Evolutionary conservation across 257 asterid genomes (phyloP).

Genomic region (Anisodus tanguticus): DNA sequence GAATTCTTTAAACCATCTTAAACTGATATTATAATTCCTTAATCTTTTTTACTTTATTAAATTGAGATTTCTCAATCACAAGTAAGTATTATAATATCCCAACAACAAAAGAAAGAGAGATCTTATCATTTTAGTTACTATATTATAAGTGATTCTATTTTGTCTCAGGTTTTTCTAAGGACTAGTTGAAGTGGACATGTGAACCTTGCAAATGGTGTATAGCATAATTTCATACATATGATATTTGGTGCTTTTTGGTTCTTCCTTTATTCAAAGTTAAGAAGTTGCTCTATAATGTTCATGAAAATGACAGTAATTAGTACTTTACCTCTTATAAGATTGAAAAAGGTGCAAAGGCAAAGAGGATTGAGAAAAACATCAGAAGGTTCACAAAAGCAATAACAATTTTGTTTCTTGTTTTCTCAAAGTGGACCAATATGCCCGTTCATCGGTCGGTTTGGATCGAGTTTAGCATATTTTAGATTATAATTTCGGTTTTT

Average conservation of each 20-base stretch:
- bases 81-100: background rate
- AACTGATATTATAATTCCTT: background rate
- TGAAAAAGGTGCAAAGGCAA: slow-evolving; percentile 19
- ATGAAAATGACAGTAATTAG: slow-evolving; percentile 6
- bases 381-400: background rate
- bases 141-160: background rate
- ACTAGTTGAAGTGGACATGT: background rate
- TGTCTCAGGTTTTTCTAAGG: too few relatives aligned
- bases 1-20: background rate
- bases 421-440: background rate
- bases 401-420: background rate
- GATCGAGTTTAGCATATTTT: too few relatives aligned
- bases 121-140: background rate
- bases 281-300: background rate
- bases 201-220: background rate
- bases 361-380: background rate
- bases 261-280: background rate
- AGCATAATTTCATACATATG: background rate
- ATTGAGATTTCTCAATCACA: background rate
- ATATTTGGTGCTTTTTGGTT: background rate
- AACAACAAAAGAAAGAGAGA: background rate
- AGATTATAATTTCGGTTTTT: too few relatives aligned
- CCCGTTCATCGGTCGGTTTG: too few relatives aligned
- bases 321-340: background rate
- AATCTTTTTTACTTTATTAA: background rate